These are phyloP conservation scores for Aureobasidium sp. DNA, from an alignment of 2,329 filamentous ascomycete genomes.

Conservation along the genomic window DNA sequence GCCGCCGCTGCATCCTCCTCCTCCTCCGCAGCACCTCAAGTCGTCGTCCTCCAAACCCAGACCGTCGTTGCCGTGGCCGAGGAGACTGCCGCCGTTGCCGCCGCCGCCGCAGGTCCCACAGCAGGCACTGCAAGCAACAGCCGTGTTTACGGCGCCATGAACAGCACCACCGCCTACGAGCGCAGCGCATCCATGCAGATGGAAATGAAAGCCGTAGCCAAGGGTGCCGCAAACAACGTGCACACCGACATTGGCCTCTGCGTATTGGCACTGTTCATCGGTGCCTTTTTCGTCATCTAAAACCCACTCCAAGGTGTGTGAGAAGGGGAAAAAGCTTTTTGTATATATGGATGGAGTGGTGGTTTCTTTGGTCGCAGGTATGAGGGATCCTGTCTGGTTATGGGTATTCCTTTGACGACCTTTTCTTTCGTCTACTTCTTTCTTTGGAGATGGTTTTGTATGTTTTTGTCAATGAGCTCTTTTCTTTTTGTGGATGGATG, in stretches of 20 bases:
- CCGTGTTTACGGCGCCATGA: background rate
- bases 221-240: background rate
- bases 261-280: background rate
- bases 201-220: background rate
- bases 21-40: background rate
- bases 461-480: background rate
- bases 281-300: slow-evolving; percentile 6
- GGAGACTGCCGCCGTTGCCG: background rate
- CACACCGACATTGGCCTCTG: slow-evolving; percentile 1
- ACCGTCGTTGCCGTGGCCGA: background rate
- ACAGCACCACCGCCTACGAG: background rate
- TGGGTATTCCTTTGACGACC: background rate
- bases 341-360: background rate
- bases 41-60: background rate
- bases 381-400: background rate
- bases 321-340: background rate
- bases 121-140: background rate
- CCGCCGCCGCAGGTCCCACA: background rate
- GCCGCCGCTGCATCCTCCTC: background rate
- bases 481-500: no score
- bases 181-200: background rate
- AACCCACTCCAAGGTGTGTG: no score
- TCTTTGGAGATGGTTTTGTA: background rate
- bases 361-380: background rate
- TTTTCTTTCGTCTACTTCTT: background rate